A percentile compares a stretch with the other conserved stretches of the same genome.
phyloP scores from a whole-genome alignment of 352 stramenopile species.

The Phytophthora vignae region DNA sequence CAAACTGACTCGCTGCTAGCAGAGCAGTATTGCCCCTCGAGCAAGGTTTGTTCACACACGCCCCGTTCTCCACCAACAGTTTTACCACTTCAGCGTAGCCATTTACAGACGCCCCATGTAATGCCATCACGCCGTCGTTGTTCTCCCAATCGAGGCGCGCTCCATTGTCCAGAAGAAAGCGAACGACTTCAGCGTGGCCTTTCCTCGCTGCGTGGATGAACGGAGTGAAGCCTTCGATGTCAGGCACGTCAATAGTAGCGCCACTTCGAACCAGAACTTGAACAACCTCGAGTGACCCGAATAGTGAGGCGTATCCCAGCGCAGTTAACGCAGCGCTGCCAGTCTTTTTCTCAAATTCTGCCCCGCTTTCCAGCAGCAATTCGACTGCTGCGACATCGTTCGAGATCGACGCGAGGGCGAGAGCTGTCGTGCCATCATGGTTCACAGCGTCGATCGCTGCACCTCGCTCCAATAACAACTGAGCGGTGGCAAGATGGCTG shows the following conservation, averaged over 20 bases:
- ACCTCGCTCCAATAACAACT: background rate
- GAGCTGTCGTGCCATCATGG: background rate
- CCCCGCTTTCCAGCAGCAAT: background rate
- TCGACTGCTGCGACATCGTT: background rate
- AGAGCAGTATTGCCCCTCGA: background rate
- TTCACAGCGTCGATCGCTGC: background rate
- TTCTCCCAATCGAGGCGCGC: background rate
- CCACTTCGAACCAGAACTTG: background rate
- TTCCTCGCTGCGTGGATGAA: background rate
- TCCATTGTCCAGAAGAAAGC: background rate
- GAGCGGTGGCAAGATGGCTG: background rate
- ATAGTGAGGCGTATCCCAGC: background rate
- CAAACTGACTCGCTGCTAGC: background rate
- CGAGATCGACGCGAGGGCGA: background rate
- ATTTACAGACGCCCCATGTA: background rate
- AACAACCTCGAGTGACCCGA: background rate
- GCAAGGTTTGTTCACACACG: background rate
- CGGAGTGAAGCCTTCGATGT: background rate
- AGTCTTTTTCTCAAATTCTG: background rate
- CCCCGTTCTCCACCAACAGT: background rate
- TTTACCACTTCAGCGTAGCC: background rate
- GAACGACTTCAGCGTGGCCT: background rate
- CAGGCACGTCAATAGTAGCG: background rate
- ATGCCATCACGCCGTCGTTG: background rate
- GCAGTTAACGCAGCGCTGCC: background rate